These are phyloP conservation scores for Spergularia marina DNA, from an alignment of 148 eudicot species.

Conservation along the genomic window DNA sequence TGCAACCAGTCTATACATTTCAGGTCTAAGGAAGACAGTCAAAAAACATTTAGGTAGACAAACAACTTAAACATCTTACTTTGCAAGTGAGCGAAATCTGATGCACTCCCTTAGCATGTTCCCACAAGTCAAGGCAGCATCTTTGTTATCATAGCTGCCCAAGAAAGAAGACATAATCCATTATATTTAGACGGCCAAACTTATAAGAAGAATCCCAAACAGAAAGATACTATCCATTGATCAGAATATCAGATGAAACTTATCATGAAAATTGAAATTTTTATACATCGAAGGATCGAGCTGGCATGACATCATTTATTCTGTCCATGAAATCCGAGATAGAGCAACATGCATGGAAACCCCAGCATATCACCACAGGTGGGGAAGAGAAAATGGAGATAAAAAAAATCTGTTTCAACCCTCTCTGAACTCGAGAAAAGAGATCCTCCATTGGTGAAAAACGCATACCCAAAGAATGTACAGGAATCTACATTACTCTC, in stretches of 20 bases:
- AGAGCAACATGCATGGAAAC: neutral
- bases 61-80: slow-evolving; percentile 55
- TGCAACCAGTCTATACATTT: too few species aligned
- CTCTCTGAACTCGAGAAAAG: neutral
- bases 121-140: slow-evolving; percentile 89
- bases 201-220: neutral
- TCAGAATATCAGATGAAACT: neutral
- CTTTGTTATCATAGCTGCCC: slow-evolving; percentile 97
- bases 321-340: neutral
- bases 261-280: neutral
- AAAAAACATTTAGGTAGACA: slow-evolving; percentile 7
- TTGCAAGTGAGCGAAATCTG: slow-evolving; percentile 77
- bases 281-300: neutral
- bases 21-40: neutral
- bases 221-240: neutral
- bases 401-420: neutral
- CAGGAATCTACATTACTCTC: neutral
- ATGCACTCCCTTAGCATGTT: slow-evolving; percentile 94
- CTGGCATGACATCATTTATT: slow-evolving; percentile 2
- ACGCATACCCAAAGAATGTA: neutral
- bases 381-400: neutral
- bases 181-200: slow-evolving; percentile 11
- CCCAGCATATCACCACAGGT: neutral
- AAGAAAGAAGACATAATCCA: slow-evolving; percentile 32
- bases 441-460: neutral